Percentiles rank a stretch among this genome's conserved stretches.
Conservation (phyloP, 1,284 basidiomycete genomes). For the Athelia sp. region DNA sequence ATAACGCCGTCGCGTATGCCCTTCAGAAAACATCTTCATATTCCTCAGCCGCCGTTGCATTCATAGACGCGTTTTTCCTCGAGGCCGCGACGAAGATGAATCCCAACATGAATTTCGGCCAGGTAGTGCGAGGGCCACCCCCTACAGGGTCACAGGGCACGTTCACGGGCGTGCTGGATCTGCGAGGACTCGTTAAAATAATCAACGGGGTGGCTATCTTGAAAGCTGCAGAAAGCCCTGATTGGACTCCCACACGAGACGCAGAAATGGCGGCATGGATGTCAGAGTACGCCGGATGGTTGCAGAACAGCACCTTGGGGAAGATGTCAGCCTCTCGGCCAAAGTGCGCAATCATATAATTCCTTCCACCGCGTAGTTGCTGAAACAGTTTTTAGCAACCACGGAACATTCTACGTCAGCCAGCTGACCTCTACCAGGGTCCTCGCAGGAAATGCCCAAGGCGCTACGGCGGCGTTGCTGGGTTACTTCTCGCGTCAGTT, state of each 20-base stretch:
- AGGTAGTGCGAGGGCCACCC: conserved; percentile 55
- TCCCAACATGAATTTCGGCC: conserved; percentile 58
- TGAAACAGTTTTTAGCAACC: conserved; percentile 38
- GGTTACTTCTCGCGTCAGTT: conserved; percentile 43
- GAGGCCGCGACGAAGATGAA: conserved; percentile 48
- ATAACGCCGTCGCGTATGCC: conserved; percentile 46
- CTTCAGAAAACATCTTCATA: conserved; percentile 32
- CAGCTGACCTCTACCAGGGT: conserved; percentile 37
- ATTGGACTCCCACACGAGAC: conserved; percentile 42
- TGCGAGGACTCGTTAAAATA: conserved; percentile 51
- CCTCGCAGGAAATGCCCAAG: conserved; percentile 28
- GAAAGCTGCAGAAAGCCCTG: conserved; percentile 29
- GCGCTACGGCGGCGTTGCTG: conserved; percentile 33
- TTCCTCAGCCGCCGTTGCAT: conserved; percentile 31
- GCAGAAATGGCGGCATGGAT: conserved; percentile 42
- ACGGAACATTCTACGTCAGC: conserved; percentile 38
- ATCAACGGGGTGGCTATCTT: conserved; percentile 44
- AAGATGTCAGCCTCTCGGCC: conserved; percentile 33
- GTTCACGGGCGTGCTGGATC: conserved; percentile 54
- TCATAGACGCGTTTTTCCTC: conserved; percentile 50
- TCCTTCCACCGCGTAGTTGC: neutral
- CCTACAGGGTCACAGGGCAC: conserved; percentile 37
- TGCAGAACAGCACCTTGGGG: conserved; percentile 40
- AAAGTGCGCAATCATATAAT: conserved; percentile 18
- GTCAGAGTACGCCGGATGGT: conserved; percentile 42